Evolutionary conservation across 1,284 basidiomycete species (phyloP), one percentile per base, ranked within the genome.

Genomic region (Sanghuangporus sanghuang): DNA sequence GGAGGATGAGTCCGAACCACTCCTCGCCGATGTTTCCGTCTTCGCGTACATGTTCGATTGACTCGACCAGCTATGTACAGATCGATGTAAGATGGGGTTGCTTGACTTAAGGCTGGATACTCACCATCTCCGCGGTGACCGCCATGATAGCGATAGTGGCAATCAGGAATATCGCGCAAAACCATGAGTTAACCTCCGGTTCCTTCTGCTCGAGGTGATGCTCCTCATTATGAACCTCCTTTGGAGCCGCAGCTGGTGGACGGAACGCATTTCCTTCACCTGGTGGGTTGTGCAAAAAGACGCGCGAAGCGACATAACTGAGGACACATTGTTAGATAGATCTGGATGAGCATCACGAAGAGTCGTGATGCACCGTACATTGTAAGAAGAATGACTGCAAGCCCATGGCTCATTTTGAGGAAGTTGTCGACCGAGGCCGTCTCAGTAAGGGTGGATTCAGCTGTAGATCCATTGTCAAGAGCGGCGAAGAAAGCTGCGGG

Each of bases 1-100:
- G 78, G 6, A 90, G 76, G 57, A 90, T 78, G 62, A 90, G 74
- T 27, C 88, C 88, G 69, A 90, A 88, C 85, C 85, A 89, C 81
- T 86, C 85, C 67, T 79, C 71, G 59, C 74, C 61, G 23, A 86
- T 82, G 8, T 71, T 65, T 3, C 74, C 71, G 16, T 68, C 60
- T 64, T 80, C 74, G 27, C 79, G 76, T 16, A 88, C 80, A 38
- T 74, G 75, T 54, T 87, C 82, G 44, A 89, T 81, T 65, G 81
- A 84, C 66, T 85, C 81, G 0, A 89, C 85, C 9, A 89, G 75
- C 86, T 87, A 66, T 4, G 62, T 54, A 38, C 50, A 60, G 32
- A 38, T 1, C n/a, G 7, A 40, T 42, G 42, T 40, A 36, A 18
- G 38, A 2, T n/a, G 3, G 27, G 27, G 4, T 32, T 32, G 5